Base-by-base conservation (phyloP, 192 early-diverging fungal species). In the Coemansia sp. region DNA sequence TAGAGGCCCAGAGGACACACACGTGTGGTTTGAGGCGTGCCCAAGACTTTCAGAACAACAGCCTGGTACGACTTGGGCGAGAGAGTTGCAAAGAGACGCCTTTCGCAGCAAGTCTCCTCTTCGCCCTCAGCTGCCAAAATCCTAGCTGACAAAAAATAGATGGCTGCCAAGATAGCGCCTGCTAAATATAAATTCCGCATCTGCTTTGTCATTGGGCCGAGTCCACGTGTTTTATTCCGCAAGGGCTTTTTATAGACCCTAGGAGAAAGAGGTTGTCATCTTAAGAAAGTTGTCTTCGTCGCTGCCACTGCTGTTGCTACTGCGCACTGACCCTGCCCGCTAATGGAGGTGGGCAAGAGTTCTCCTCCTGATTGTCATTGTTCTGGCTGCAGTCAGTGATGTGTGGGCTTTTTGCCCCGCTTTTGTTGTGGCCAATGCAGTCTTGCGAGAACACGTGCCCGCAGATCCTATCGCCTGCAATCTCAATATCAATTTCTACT, bases 241-340 rank as follows among this genome's bases (percentile, higher is more conserved):
- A 60, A 60, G 29, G 27, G 27, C 27, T 60, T 9, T 6, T 9
- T 36, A 34, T 18, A 36, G 16, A 22, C 6, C 22, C 24, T 11
- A 22, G 20, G 20, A 52, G 49, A 52, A 11, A n/a, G 20, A 49
- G 47, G 7, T 34, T 16, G 57, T 34, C 57, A 60, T n/a, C 18
- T 36, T 33, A 15, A n/a, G 33, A 12, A 11, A 57, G 53, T 15
- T 29, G 29, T 29, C 29, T 29, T 29, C 27, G 27, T 18, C 7
- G n/a, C 46, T 18, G 38, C 38, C 24, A 22, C 9, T 52, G 57
- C 31, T 15, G 27, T 15, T 58, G 31, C 29, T 7, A 27, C 55
- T 58, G 55, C 55, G 55, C 55, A 58, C 11, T 58, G 55, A 60
- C 57, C 57, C 31, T 36, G 31, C 33, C 49, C 49, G 49, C 49